Evolutionary conservation across 1,284 basidiomycete species (phyloP), one percentile per base, ranked within the genome.

Genomic region (Pseudozyma flocculosa): DNA sequence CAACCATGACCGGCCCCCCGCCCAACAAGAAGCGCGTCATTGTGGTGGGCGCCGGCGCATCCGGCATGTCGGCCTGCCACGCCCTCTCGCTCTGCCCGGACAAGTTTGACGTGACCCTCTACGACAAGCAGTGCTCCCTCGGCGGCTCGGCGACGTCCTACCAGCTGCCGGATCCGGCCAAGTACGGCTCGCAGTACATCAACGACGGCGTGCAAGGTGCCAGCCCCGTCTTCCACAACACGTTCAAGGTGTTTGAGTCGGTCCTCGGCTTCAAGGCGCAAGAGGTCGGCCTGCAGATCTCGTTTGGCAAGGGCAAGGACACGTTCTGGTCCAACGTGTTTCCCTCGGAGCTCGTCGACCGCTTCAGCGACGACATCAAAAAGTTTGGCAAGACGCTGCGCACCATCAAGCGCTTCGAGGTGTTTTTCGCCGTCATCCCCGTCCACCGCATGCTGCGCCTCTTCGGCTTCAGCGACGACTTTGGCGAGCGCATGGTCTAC

Each of bases 401-500:
- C 36, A 72, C 70, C 3, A 73, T 73, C 59, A 72, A 72, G 41
- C 43, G 61, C 17, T 70, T 73, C 42, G 72, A 73, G 37, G 66
- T 70, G 15, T 24, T 74, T 11, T 74, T 74, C 29, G 68, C 72
- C 26, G 60, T 72, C 21, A 70, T 73, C 42, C 72, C 72, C 10
- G 70, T 73, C 13, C 51, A 66, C 38, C 40, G 51, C 5, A 72
- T 72, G 70, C 47, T 74, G 26, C 59, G 56, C 43, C 48, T 74
- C 50, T 72, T 74, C 45, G 60, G 68, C 13, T 74, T 68, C 47
- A 60, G 62, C 2, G 60, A 68, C 43, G 83, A 82, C 51, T 85
- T 85, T 62, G 83, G 83, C 3, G 83, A 85, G 57, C 78, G 81
- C 34, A 83, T 85, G 78, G 82, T 85, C 7, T 84, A 83, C 57